Base-by-base conservation (phyloP, 352 stramenopile species). In the Phytophthora cajani region DNA sequence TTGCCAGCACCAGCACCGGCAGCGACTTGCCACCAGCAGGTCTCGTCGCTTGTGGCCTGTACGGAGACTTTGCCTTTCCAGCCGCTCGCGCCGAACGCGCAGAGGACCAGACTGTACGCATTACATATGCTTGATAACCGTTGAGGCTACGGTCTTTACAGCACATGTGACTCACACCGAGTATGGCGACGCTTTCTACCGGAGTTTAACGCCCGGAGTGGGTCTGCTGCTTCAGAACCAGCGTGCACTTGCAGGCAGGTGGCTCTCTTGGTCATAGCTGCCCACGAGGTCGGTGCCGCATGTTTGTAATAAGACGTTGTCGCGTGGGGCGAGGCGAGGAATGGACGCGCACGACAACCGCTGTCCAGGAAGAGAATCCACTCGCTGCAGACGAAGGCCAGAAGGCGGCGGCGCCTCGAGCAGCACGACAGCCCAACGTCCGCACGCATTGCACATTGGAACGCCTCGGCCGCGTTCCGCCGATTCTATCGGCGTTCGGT, bases 1-100 rank as follows among this genome's bases (percentile, higher is more conserved):
- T 46, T 17, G 40, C 46, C 58, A 63, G 64, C 50, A 51, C 46
- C 58, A 63, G 64, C 50, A 51, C 36, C 30, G 0, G 36, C 17
- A 25, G 54, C 61, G 69, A 75, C 72, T 66, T 66, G 65, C 62
- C 50, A 51, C 62, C 58, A 71, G 61, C 61, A 75, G 69, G 70
- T 78, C 69, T 77, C 69, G 69, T 80, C 65, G 69, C 73, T 80
- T 69, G 73, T 80, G 54, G 68, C 63, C 56, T 58, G 58, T 55
- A 72, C 68, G 56, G 58, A 64, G 64, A 71, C 59, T 64, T 46
- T 71, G 67, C 71, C 67, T 79, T 81, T 84, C 77, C 77, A 81
- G 77, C 69, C 67, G 77, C 60, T 84, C 19, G 64, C 67, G 65
- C 50, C 74, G 77, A 84, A 84, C 74, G 77, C 75, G 74, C 77